Percentiles rank a stretch among this genome's conserved stretches.
Evolutionary conservation across 805 yeast species (phyloP).

Genomic region (Candida takata): DNA sequence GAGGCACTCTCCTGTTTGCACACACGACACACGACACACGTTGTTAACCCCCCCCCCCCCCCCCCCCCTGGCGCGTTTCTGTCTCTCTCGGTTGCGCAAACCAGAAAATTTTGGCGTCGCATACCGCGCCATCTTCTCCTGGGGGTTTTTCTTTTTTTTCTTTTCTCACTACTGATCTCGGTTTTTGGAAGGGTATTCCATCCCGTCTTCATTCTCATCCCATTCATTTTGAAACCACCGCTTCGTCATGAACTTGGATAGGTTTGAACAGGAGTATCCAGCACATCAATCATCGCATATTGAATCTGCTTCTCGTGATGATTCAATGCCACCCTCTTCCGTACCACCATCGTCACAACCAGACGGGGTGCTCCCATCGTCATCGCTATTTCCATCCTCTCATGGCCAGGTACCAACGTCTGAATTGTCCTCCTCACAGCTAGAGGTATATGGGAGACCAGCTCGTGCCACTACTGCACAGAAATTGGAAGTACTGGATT

Average conservation of each 20-base stretch:
- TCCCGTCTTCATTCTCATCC: too few species aligned
- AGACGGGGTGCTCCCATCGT: constrained; percentile 3
- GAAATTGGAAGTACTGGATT: constrained; percentile 29
- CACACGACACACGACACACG: too few species aligned
- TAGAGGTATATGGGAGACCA: constrained; percentile 8
- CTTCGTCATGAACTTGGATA: constrained; percentile 4
- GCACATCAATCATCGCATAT: not conserved
- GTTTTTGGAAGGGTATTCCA: too few species aligned
- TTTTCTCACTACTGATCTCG: too few species aligned
- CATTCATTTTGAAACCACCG: too few species aligned
- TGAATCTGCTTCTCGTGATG: not conserved
- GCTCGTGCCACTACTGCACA: constrained; percentile 33
- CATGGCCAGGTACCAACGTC: not conserved
- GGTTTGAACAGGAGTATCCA: constrained; percentile 1
- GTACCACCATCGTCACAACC: not conserved
- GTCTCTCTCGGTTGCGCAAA: not conserved
- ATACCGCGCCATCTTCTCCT: constrained; percentile 2
- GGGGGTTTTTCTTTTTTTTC: constrained; percentile 2
- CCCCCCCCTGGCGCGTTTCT: too few species aligned
- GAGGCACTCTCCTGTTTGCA: not conserved
- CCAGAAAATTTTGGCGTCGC: constrained; percentile 1
- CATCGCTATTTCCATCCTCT: constrained; percentile 4
- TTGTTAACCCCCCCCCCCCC: too few species aligned
- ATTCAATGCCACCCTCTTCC: not conserved
- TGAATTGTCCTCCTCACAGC: constrained; percentile 1